Base-by-base conservation (phyloP, 768 basidiomycete genomes). In the Coprinopsis cinerea region DNA sequence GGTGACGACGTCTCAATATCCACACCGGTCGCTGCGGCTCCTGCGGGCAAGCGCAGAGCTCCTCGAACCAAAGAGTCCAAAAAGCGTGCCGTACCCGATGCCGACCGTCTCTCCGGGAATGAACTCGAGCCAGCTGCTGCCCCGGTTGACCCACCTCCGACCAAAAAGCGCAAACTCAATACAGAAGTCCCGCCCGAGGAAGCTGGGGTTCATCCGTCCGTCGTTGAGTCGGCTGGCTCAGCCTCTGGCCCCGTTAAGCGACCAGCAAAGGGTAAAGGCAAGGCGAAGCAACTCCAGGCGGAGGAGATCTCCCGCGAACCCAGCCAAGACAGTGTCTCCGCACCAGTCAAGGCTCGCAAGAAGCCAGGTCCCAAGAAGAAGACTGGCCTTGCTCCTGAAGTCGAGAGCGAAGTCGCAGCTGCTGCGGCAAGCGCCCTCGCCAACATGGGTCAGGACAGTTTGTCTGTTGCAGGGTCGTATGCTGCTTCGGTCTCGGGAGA, bases 401-500 rank as follows among this genome's bases (percentile, higher is more conserved):
- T 77, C 15, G 78, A 69, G 64, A 74, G 63, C 57, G 73, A 64
- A 57, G 59, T 75, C 51, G 74, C 68, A 34, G 44, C 51, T 5
- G 44, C 51, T 32, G 18, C 42, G 25, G 27, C 25, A 39, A 32
- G 6, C 24, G 10, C n/a, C 41, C 42, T 30, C 36, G 36, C 51
- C n/a, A 32, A 23, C 27, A 18, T 23, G 18, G 45, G 27, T 9
- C 23, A 24, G 18, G 13, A 30, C n/a, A 17, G 15, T 32, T 17
- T 45, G 4, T 47, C 51, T 22, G 44, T 24, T 24, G 17, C 17
- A 6, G 9, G 22, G 11, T 77, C 75, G 45, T 68, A 72, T 51
- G 79, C 84, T 17, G 70, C 78, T 36, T 78, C 81, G 17, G 67
- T 79, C 24, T 73, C 81, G 22, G 82, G 83, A n/a, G 88, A 89